Base-by-base conservation (phyloP, 1,284 basidiomycete genomes). In the Ganoderma sinense region DNA sequence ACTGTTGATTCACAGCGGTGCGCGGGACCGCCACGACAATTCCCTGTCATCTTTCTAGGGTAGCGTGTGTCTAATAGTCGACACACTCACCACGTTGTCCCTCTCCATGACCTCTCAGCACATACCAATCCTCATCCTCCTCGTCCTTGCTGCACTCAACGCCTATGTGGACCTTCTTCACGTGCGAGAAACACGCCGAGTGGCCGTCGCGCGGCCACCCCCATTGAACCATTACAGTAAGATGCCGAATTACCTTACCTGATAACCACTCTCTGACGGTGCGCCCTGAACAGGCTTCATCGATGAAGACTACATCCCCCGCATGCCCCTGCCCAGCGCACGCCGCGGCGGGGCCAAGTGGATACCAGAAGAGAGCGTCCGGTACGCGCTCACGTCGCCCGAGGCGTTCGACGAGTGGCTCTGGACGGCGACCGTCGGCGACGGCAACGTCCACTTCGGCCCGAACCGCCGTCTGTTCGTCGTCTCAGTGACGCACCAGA, bases 361-460 rank as follows among this genome's bases (percentile, higher is more conserved):
- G 59, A 48, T 59, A 4, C 41, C 70, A 59, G 75, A 76, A 58
- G 75, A 76, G 48, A 73, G 64, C 67, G 63, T 62, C 41, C 73
- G 71, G 14, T 76, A 72, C 67, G 26, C 69, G 14, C 63, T 73
- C 71, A 62, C 16, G 41, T 59, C 56, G 4, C 65, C 69, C 41
- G 64, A 71, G 53, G 65, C 75, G 7, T 48, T 63, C 45, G 53
- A 62, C 41, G 75, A 76, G 56, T 76, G 75, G 75, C 69, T 73
- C 59, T 75, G 66, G 67, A 76, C 72, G n/a, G 66, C 74, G 29
- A 74, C 75, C 36, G 66, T 69, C 29, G 74, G 73, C 45, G 74
- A 76, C 69, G 71, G 73, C 55, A 70, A 75, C 71, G 71, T 73
- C 20, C 74, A 73, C 59, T 74, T 72, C 56, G 77, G 77, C 31